Conservation (phyloP, 2,329 filamentous ascomycete species). For the Teratosphaeria zuluensis region DNA sequence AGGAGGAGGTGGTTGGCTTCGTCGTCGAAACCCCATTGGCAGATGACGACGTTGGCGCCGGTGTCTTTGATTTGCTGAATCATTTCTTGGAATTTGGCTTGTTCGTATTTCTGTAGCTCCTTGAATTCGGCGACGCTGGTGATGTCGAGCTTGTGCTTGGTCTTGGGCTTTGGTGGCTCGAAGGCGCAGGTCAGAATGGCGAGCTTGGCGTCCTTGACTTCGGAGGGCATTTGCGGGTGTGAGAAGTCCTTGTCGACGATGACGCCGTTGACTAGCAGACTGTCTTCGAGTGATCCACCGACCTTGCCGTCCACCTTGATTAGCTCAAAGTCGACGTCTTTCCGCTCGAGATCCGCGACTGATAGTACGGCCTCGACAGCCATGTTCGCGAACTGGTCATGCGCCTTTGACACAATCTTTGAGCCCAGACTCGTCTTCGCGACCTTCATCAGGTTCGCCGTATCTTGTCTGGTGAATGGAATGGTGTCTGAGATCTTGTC, state of each 20-base stretch:
- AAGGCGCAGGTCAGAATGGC: slow-evolving; percentile 97
- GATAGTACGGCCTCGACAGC: slow-evolving; percentile 94
- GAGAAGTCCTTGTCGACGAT: slow-evolving; percentile 99
- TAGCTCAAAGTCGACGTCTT: slow-evolving; percentile 96
- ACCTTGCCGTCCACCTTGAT: slow-evolving; percentile 99
- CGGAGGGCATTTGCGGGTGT: slow-evolving; percentile 95
- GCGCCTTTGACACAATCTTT: slow-evolving; percentile 98
- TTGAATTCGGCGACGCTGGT: slow-evolving; percentile 97
- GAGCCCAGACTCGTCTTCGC: slow-evolving; percentile 92
- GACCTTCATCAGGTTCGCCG: slow-evolving; percentile 81
- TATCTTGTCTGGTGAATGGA: slow-evolving; percentile 70
- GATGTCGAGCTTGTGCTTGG: slow-evolving; percentile 98
- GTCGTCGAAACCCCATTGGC: slow-evolving; percentile 99
- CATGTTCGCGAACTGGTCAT: slow-evolving; percentile 96
- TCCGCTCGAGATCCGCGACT: slow-evolving; percentile 88
- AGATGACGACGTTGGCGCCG: slow-evolving; percentile 93
- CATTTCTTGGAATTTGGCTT: slow-evolving; percentile 96
- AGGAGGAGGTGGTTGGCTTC: slow-evolving; percentile 96
- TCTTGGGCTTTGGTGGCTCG: slow-evolving; percentile 98
- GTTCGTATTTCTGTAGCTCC: slow-evolving; percentile 91
- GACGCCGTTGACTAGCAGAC: slow-evolving; percentile 90
- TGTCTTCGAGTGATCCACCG: slow-evolving; percentile 85
- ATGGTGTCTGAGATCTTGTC: slow-evolving; percentile 90
- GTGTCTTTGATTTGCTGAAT: slow-evolving; percentile 96
- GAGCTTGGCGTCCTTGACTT: slow-evolving; percentile 91